Evolutionary conservation across 306 rosid species (phyloP), one percentile per base, ranked within the genome.

Genomic region (Glycine soja): DNA sequence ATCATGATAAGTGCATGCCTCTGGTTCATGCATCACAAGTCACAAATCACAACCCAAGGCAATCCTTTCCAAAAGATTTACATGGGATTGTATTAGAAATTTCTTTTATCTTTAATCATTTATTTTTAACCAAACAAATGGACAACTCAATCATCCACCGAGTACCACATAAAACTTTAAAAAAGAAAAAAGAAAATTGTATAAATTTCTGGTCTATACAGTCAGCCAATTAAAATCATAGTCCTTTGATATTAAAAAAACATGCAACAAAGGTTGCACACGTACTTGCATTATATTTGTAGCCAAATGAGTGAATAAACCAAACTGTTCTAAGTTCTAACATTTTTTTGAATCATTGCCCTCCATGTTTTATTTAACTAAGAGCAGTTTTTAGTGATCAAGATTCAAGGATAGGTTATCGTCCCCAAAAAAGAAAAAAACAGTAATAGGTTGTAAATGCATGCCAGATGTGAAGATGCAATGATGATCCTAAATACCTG

Each of bases 191-290:
- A 32, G 50, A 61, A 24, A 10, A 8, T 11, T 18, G 54, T 32
- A 58, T 52, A 68, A 32, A 58, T 56, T 10, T 69, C 50, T 68
- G 58, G 13, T 16, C 40, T 42, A 47, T 8, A 32, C 38, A 48
- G 19, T 50, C 64, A 78, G 12, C 58, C 34, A 47, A 47, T 0
- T 70, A 75, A 80, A 72, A 72, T 13, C 77, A 45, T 6, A 32
- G 10, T 52, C 67, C n/a, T 38, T 52, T 77, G 67, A 13, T 18
- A 45, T 57, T 64, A 54, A 52, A 24, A 24, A 24, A 61, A 47
- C 72, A 68, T 75, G 43, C 77, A 68, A 48, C 70, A 72, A 69
- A 76, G 53, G 58, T 54, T 72, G 58, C 19, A 63, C 50, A 16
- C 43, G 59, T 24, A 42, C 68, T 72, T 59, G 79, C 71, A 50